Evolutionary conservation across 805 yeast genomes (phyloP).

Genomic region (Scheffersomyces stipitis): DNA sequence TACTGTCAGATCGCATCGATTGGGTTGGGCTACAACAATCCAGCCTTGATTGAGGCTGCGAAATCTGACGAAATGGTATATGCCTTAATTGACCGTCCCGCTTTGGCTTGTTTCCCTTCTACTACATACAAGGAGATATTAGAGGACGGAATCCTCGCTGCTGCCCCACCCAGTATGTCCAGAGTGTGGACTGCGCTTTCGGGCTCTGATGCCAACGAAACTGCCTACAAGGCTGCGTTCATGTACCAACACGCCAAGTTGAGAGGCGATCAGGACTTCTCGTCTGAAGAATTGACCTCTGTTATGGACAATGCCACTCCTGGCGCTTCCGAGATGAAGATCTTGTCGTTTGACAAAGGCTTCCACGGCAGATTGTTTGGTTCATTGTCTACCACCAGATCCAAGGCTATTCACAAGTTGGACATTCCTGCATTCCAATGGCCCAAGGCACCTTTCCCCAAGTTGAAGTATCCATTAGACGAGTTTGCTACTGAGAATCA

Average conservation of each 20-base stretch:
- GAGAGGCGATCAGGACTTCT: slow-evolving; percentile 49
- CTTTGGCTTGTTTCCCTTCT: slow-evolving; percentile 43
- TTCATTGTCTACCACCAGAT: slow-evolving; percentile 54
- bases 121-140: slow-evolving; percentile 43
- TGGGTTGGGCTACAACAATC: slow-evolving; percentile 45
- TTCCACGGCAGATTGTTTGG: slow-evolving; percentile 62
- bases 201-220: slow-evolving; percentile 70
- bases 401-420: slow-evolving; percentile 57
- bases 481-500: slow-evolving; percentile 40
- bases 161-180: slow-evolving; percentile 63
- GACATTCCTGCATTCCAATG: slow-evolving; percentile 61
- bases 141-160: slow-evolving; percentile 52
- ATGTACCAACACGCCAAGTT: slow-evolving; percentile 58
- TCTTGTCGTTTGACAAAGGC: slow-evolving; percentile 52
- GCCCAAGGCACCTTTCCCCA: slow-evolving; percentile 54
- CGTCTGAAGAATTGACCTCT: slow-evolving; percentile 45
- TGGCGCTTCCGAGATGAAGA: slow-evolving; percentile 53
- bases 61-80: slow-evolving; percentile 40
- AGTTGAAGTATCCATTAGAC: slow-evolving; percentile 40
- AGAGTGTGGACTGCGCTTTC: slow-evolving; percentile 65
- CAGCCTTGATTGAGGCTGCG: slow-evolving; percentile 37
- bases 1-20: slow-evolving; percentile 45
- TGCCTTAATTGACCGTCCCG: slow-evolving; percentile 44
- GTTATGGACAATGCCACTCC: slow-evolving; percentile 53
- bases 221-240: slow-evolving; percentile 71